Base-by-base conservation (phyloP, 2,329 filamentous ascomycete genomes). In the Diaporthe citri region DNA sequence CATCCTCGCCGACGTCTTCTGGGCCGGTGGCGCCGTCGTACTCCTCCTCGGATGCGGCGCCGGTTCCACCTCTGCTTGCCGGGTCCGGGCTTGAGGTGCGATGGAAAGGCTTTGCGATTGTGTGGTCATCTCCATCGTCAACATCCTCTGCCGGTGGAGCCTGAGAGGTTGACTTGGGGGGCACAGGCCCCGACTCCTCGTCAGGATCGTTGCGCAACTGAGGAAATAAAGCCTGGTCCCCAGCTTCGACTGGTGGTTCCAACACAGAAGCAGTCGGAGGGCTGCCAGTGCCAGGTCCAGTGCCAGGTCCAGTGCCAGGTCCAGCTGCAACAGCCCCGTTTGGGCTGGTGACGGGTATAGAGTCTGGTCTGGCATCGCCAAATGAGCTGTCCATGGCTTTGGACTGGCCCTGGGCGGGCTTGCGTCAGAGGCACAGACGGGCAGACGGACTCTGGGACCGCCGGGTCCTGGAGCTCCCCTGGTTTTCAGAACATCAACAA, bases 91-190 rank as follows among this genome's bases (percentile, higher is more conserved):
- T 92, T 31, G 85, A 86, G 4, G 86, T 89, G 62, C 90, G 87
- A 34, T 89, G 82, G 75, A 92, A 92, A 4, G 90, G 90, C 75
- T 86, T 86, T 34, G 90, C 89, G 48, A 91, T 86, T 1, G 88
- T 87, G 12, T 87, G 87, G 77, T 92, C 90, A 75, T 91, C 90
- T 60, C 90, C 89, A 77, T 90, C 88, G 76, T 90, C 89, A 71
- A 88, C 87, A 76, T 88, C 87, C 43, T 76, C 78, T 28, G 74
- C 25, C 17, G 71, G 67, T 9, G 48, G 76, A 67, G 57, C 72
- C 48, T 66, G 77, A 17, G 69, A 59, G 34, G 70, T 48, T 46
- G 20, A 80, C 76, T 75, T 82, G 80, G 64, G 79, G 78, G 34
- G 80, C 70, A 71, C 80, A 79, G 60, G 78, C 10, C 64, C 60